Conservation (phyloP, 1,284 basidiomycete genomes). For the Crucibulum parvulum region DNA sequence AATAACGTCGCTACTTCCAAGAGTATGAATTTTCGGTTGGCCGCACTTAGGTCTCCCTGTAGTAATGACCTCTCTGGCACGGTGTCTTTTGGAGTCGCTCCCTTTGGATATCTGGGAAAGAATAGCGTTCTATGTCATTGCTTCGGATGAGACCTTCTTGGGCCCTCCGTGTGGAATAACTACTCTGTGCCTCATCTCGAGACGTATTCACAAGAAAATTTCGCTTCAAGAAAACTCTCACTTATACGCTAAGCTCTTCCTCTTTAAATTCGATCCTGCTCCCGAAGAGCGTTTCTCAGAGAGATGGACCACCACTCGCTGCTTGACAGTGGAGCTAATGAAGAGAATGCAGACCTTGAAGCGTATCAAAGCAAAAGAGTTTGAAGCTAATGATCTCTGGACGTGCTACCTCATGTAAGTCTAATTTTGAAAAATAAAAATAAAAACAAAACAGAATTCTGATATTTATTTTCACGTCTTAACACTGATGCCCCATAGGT, state of each 20-base stretch:
- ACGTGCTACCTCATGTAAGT: constrained; percentile 64
- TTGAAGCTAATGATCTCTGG: constrained; percentile 54
- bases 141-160: constrained; percentile 35
- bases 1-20: constrained; percentile 15
- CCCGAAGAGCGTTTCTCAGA: constrained; percentile 56
- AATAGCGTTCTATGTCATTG: constrained; percentile 44
- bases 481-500: constrained; percentile 26
- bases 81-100: constrained; percentile 17
- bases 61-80: constrained; percentile 8
- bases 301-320: constrained; percentile 42
- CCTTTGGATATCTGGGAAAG: constrained; percentile 41
- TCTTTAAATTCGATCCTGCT: constrained; percentile 67
- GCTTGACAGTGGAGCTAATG: constrained; percentile 45
- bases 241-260: constrained; percentile 69
- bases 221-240: constrained; percentile 45
- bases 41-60: constrained; percentile 5
- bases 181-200: constrained; percentile 57
- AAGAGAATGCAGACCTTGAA: constrained; percentile 43
- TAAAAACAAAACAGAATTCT: no score
- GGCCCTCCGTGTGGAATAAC: constrained; percentile 50
- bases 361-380: constrained; percentile 39
- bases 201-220: constrained; percentile 46
- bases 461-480: no score
- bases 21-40: background rate
- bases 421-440: no score